Base-by-base conservation (phyloP, 1,139 yeast genomes). In the Zygosaccharomyces pseudobailii region DNA sequence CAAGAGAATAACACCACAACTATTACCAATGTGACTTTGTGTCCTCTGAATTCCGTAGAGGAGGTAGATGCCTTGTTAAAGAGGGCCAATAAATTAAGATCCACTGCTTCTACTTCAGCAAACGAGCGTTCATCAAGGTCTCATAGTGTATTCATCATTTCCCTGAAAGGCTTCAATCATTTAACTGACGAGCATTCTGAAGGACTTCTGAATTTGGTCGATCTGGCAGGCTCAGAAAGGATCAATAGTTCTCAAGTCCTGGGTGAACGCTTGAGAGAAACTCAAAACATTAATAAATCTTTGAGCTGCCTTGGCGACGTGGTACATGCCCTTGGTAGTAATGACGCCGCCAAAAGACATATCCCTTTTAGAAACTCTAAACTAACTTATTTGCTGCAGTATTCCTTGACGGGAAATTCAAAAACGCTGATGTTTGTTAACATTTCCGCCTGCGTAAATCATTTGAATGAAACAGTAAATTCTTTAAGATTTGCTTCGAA, bases 371-470 rank as follows among this genome's bases (percentile, higher is more conserved):
- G 86, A 47, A 78, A 79, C 60, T 74, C 83, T 25, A 75, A 70
- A 65, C 71, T 92, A 57, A 92, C 98, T 0, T 87, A 87, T 61
- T 70, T 90, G 17, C 71, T 92, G 52, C 94, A 89, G 59, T 81
- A 87, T 61, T 88, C 97, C 37, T 71, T 92, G 36, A 82, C 87
- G 2, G 97, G 96, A 0, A 77, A 80, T 49, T 87, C 96, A 1
- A 92, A 90, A 64, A 89, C 97, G 0, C 71, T 92, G 50, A 89
- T 92, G 97, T 85, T 92, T 73, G 97, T 89, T 10, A 90, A 89
- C 58, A 75, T 90, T 5, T 86, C 96, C 2, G 90, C 96, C 4
- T 68, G 77, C 42, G 66, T 65, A 21, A 69, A 69, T 24, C 87
- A 87, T 63, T 74, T 82, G 43, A 79, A 74, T 55, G 98, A 92